phyloP scores from a whole-genome alignment of 2,329 filamentous ascomycete species.

The Penicillium fuscoglaucum region DNA sequence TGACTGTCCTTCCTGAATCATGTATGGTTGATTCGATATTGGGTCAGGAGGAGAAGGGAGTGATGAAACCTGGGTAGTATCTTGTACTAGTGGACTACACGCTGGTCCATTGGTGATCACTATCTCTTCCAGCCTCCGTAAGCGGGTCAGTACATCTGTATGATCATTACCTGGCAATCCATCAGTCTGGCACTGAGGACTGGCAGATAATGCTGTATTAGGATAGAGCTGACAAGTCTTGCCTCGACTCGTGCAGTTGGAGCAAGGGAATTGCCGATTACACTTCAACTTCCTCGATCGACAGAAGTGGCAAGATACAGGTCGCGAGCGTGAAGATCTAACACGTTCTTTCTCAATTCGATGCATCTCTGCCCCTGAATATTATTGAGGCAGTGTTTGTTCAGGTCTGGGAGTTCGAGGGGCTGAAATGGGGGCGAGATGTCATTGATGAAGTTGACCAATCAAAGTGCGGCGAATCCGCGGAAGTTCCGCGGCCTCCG shows the following conservation, averaged over 20 bases:
- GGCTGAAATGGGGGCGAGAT: not conserved
- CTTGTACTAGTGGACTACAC: not conserved
- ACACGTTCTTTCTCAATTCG: conserved; percentile 15
- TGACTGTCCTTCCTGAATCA: not conserved
- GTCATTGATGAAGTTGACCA: not conserved
- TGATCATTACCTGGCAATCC: not conserved
- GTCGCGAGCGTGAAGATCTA: conserved; percentile 21
- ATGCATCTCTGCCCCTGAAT: conserved; percentile 4
- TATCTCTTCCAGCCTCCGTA: conserved; percentile 19
- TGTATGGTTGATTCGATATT: not conserved
- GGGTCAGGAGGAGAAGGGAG: not conserved
- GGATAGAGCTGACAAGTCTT: conserved; percentile 27
- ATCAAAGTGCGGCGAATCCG: conserved; percentile 13
- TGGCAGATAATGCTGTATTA: not conserved
- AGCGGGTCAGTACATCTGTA: conserved; percentile 15
- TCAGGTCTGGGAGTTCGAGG: not conserved
- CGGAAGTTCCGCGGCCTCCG: conserved; percentile 20
- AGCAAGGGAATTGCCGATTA: conserved; percentile 52
- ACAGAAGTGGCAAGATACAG: conserved; percentile 40
- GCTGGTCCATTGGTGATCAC: conserved; percentile 12
- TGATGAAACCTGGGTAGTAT: not conserved
- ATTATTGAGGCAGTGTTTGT: not conserved
- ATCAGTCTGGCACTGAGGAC: not conserved
- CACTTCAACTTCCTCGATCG: conserved; percentile 51
- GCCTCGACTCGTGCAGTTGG: conserved; percentile 44